Percentiles rank a stretch among this genome's conserved stretches.
phyloP scores from a whole-genome alignment of 2,329 filamentous ascomycete species.

The Penicillium sp. region DNA sequence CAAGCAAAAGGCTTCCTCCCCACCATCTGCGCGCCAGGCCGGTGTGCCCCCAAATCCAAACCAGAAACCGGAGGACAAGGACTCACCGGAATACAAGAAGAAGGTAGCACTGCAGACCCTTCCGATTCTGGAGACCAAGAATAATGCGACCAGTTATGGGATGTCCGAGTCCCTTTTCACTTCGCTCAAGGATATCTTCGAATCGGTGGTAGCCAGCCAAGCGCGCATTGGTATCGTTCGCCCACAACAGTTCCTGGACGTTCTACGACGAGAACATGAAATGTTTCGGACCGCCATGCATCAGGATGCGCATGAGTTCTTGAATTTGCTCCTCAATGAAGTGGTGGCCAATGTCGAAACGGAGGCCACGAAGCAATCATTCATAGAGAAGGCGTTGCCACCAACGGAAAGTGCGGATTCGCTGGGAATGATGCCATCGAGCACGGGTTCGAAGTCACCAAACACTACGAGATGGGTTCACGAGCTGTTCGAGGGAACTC shows the following conservation, averaged over 20 bases:
- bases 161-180: conserved; percentile 97
- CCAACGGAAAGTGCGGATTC: conserved; percentile 48
- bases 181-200: conserved; percentile 92
- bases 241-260: conserved; percentile 88
- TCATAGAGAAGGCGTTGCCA: conserved; percentile 48
- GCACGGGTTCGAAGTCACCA: conserved; percentile 52
- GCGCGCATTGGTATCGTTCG: conserved; percentile 87
- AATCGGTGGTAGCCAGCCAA: conserved; percentile 76
- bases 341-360: conserved; percentile 91
- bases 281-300: conserved; percentile 98
- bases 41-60: conserved; percentile 56
- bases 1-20: conserved; percentile 44
- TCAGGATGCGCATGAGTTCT: conserved; percentile 96
- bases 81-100: conserved; percentile 97
- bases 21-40: conserved; percentile 43
- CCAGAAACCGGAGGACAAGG: conserved; percentile 82
- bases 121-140: conserved; percentile 80
- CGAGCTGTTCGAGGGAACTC: conserved; percentile 89
- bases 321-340: conserved; percentile 92
- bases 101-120: conserved; percentile 87
- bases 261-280: conserved; percentile 90
- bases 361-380: conserved; percentile 56
- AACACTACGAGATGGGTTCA: conserved; percentile 87
- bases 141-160: conserved; percentile 75
- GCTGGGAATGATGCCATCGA: conserved; percentile 54